Evolutionary conservation across 768 basidiomycete species (phyloP).

Genomic region (Lactarius trivialis): DNA sequence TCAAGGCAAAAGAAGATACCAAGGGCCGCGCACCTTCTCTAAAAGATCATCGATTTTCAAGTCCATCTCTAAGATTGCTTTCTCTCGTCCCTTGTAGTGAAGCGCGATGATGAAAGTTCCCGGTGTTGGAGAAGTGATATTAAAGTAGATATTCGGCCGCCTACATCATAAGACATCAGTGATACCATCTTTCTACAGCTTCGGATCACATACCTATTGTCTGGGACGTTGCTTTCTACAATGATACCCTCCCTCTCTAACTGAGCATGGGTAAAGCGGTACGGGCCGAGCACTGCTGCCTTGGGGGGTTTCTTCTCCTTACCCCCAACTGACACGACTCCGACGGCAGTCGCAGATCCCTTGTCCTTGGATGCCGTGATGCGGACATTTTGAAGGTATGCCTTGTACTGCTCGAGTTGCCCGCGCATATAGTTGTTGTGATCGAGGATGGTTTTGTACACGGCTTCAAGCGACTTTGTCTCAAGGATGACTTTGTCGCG

Average conservation of each 20-base stretch:
- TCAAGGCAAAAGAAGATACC: not conserved
- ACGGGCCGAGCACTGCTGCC: constrained; percentile 85
- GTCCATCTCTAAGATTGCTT: constrained; percentile 99
- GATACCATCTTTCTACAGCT: constrained; percentile 4
- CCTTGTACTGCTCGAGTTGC: constrained; percentile 99
- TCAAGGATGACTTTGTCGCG: constrained; percentile 93
- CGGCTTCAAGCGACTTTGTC: constrained; percentile 87
- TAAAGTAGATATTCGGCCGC: constrained; percentile 98
- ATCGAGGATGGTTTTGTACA: constrained; percentile 99
- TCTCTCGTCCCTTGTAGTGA: constrained; percentile 98
- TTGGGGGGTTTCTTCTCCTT: constrained; percentile 94
- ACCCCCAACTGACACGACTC: constrained; percentile 91
- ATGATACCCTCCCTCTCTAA: constrained; percentile 99
- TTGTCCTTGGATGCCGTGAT: constrained; percentile 85
- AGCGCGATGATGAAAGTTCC: constrained; percentile 98
- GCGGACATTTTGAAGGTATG: constrained; percentile 96
- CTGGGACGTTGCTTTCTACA: constrained; percentile 98
- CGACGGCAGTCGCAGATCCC: constrained; percentile 80
- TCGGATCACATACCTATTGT: constrained; percentile 69
- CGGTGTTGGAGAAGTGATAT: constrained; percentile 94
- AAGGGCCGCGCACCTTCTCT: constrained; percentile 68
- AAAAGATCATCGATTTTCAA: constrained; percentile 96
- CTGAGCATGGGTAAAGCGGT: constrained; percentile 96
- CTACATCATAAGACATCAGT: constrained; percentile 35
- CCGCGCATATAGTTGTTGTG: constrained; percentile 96